Base-by-base conservation (phyloP, 345 rosid species). In the Sisymbrium irio region DNA sequence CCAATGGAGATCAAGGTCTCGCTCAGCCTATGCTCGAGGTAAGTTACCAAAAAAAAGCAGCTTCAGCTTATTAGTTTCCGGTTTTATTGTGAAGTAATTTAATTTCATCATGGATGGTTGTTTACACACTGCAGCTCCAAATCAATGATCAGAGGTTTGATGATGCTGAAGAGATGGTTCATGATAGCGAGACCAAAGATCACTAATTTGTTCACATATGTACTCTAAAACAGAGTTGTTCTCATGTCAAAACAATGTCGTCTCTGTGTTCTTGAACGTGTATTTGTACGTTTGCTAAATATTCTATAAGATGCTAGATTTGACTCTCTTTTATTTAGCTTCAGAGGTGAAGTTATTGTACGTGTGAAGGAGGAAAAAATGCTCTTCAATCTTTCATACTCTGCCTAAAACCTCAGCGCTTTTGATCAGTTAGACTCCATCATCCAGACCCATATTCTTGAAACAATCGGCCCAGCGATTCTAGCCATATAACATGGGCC, bases 81-180 rank as follows among this genome's bases (percentile, higher is more conserved):
- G 1, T 22, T 22, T 22, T 22, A n/a, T 22, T 22, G 25, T 22
- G 1, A 22, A 22, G 25, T 22, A 22, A 22, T 22, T 22, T 22
- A 22, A 22, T 22, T 22, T 22, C 25, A 22, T 22, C 25, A 22
- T 22, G 25, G 25, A 22, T 22, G 3, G 3, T 22, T 58, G 45
- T 30, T 12, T 71, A 22, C 37, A 19, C 15, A 13, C 11, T 46
- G 82, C 88, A 95, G 98, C 98, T 92, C 61, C 88, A 84, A 54
- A 96, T 92, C 62, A 79, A 87, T 59, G 98, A 95, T 67, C 82
- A 83, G 47, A 89, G 99, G 69, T 95, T 92, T 76, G 96, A 90
- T 36, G 99, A 95, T 78, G 97, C 97, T 0, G 99, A 95, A 51
- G 99, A 90, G 86, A 87, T 79, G 91, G 86, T 81, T 22, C 86